Conservation (phyloP, 768 basidiomycete genomes). For the Leccinum fibrillosum region DNA sequence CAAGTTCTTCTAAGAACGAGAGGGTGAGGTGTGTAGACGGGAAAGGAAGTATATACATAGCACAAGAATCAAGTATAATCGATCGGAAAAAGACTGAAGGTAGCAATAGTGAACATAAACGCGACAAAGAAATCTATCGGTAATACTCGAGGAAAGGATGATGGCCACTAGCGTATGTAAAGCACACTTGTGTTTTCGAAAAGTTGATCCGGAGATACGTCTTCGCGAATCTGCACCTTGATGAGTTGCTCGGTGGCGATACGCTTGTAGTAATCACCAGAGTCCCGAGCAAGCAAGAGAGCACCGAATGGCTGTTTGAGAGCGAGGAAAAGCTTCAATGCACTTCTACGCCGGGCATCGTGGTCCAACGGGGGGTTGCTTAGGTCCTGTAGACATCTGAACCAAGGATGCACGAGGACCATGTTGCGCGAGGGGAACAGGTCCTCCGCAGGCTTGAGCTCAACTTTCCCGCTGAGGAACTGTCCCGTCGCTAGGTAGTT, state of each 20-base stretch:
- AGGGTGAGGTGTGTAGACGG: too few species aligned
- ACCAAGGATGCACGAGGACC: constrained; percentile 21
- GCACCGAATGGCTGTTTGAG: constrained; percentile 17
- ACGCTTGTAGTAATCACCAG: constrained; percentile 13
- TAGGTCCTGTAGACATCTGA: constrained; percentile 14
- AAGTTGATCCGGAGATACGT: constrained; percentile 5
- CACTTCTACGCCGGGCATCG: neutral
- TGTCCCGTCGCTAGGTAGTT: constrained; percentile 15
- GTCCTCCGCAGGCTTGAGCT: constrained; percentile 13
- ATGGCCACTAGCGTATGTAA: constrained; percentile 4
- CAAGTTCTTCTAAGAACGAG: too few species aligned
- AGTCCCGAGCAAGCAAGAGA: constrained; percentile 6
- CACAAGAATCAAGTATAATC: too few species aligned
- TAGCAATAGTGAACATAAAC: too few species aligned
- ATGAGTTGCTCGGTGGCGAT: constrained; percentile 17
- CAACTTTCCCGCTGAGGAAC: constrained; percentile 2
- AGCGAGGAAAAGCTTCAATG: constrained; percentile 11
- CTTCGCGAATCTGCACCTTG: constrained; percentile 10
- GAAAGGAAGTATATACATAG: too few species aligned
- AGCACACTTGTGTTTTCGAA: constrained; percentile 13
- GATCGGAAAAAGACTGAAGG: too few species aligned
- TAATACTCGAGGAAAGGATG: too few species aligned
- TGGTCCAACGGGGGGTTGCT: neutral
- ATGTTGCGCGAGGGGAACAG: constrained; percentile 4
- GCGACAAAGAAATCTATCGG: too few species aligned